Evolutionary conservation across 2,329 filamentous ascomycete genomes (phyloP), one percentile per base, ranked within the genome.

Genomic region (Coniochaeta sp.): DNA sequence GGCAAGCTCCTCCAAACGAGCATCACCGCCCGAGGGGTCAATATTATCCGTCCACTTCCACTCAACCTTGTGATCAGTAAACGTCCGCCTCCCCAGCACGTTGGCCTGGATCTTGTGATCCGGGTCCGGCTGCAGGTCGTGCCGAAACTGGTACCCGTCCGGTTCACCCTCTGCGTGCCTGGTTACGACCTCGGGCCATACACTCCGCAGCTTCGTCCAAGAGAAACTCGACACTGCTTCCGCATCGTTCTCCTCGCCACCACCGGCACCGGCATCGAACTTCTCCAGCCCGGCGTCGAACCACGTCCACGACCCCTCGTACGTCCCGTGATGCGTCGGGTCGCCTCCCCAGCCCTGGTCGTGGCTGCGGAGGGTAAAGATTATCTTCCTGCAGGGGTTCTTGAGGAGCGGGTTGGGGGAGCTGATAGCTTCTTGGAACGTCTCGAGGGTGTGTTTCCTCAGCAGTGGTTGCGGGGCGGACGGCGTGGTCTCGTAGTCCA

Each of bases 211-310:
- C 14, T 20, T 31, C 5, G 45, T 42, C 4, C 22, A 22, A 13
- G 38, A 9, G 20, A 42, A 26, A 3, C n/a, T 22, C 14, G 38
- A 18, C 10, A 22, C 38, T 42, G 38, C 12, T 24, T 9, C 20
- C 3, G 6, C 8, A 40, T 7, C 5, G 16, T 33, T 27, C 30
- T 49, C 22, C 20, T 35, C 47, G 1, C 59, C 62, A 14, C 67
- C 67, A 42, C 77, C 75, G 47, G 81, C 47, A 1, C 59, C 62
- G 14, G 67, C 67, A 42, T 77, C 75, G 47, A 81, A 77, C 3
- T 72, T 71, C 63, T 86, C 82, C 14, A 83, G 61, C 0, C 82
- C 82, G 14, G 74, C 79, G 51, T 85, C 82, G 53, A 85, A 84
- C 82, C 82, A 86, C 0, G 82, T 82, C 65, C 67, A 82, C 0